phyloP scores from a whole-genome alignment of 768 basidiomycete species.

The Dentipellis sp. region DNA sequence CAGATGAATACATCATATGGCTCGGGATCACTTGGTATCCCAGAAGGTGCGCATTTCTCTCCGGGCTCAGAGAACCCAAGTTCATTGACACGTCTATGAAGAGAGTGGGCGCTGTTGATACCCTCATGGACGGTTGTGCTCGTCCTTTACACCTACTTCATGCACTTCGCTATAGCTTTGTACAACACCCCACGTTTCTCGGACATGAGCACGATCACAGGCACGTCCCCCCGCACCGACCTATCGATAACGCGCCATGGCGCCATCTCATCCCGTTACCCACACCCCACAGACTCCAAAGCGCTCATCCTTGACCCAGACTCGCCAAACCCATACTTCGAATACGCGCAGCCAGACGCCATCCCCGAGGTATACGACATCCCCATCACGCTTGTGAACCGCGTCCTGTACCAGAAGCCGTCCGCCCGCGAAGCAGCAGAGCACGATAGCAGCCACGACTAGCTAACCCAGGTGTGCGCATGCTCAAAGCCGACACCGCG shows the following conservation, averaged over 20 bases:
- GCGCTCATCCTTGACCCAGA: slow-evolving; percentile 38
- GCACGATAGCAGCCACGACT: background rate
- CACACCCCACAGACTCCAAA: slow-evolving; percentile 39
- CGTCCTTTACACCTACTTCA: slow-evolving; percentile 66
- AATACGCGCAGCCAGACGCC: slow-evolving; percentile 33
- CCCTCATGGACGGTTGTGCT: slow-evolving; percentile 70
- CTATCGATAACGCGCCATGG: background rate
- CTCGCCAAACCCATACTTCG: slow-evolving; percentile 36
- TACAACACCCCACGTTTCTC: slow-evolving; percentile 61
- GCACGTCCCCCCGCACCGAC: slow-evolving; percentile 28
- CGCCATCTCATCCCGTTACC: background rate
- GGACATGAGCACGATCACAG: slow-evolving; percentile 58
- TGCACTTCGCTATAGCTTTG: slow-evolving; percentile 70
- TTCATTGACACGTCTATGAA: slow-evolving; percentile 18
- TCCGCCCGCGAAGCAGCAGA: background rate
- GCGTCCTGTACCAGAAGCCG: slow-evolving; percentile 42
- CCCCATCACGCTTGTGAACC: slow-evolving; percentile 74
- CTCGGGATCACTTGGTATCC: slow-evolving; percentile 81
- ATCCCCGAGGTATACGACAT: slow-evolving; percentile 72
- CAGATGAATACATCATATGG: slow-evolving; percentile 57
- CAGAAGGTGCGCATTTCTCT: slow-evolving; percentile 42
- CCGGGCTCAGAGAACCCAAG: too few species aligned
- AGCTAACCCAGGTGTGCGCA: too few species aligned
- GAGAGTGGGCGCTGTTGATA: slow-evolving; percentile 79
- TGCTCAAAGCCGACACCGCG: too few species aligned